Evolutionary conservation across 441 rosid genomes (phyloP).

Genomic region (Erodium moschatum): DNA sequence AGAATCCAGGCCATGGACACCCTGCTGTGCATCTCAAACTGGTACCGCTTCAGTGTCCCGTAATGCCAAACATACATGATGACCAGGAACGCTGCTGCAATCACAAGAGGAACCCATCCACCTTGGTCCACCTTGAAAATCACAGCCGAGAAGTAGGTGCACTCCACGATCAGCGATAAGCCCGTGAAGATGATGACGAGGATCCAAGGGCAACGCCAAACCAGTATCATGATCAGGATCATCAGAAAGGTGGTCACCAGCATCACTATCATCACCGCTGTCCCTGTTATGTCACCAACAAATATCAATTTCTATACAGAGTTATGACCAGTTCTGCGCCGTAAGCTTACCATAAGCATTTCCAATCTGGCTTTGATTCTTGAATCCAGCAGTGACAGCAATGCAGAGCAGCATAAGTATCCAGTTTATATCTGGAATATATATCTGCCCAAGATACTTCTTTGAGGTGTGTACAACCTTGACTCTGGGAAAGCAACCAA

Average conservation of each 20-base stretch:
- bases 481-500: constrained; percentile 90
- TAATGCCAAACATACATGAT: constrained; percentile 95
- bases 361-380: constrained; percentile 87
- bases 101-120: constrained; percentile 94
- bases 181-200: constrained; percentile 54
- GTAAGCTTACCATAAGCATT: constrained; percentile 68
- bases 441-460: constrained; percentile 87
- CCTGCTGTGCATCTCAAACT: constrained; percentile 81
- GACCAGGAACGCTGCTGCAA: constrained; percentile 69
- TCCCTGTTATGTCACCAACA: constrained; percentile 35
- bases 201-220: constrained; percentile 84
- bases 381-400: constrained; percentile 88
- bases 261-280: constrained; percentile 97
- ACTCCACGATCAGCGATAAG: constrained; percentile 73
- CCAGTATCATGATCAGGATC: constrained; percentile 48
- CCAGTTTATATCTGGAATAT: constrained; percentile 96
- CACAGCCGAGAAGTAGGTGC: constrained; percentile 91
- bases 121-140: constrained; percentile 86
- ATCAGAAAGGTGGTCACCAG: constrained; percentile 88
- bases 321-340: no score
- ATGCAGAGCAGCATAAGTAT: constrained; percentile 87
- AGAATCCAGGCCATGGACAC: constrained; percentile 92
- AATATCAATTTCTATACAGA: neutral
- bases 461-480: constrained; percentile 90
- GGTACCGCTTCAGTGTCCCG: constrained; percentile 71